phyloP scores from a whole-genome alignment of 257 asterid genomes.

The Nemophila menziesii region DNA sequence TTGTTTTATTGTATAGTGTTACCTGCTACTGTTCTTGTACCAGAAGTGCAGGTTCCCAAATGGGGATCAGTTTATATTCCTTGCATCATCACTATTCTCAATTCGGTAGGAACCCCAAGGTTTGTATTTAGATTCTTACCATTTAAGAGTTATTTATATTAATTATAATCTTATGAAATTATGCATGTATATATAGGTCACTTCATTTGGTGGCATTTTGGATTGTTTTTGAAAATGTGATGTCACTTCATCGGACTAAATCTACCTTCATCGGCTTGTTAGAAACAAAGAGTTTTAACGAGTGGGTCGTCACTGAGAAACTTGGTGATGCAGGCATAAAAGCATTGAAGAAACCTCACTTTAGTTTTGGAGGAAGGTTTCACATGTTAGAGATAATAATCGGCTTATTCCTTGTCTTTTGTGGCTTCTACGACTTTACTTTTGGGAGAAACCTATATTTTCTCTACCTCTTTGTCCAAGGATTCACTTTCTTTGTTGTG shows the following conservation, averaged over 20 bases:
- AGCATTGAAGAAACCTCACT: conserved; percentile 40
- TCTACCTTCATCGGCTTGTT: conserved; percentile 88
- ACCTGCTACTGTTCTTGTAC: conserved; percentile 81
- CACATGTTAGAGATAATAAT: conserved; percentile 55
- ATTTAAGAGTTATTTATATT: too few species aligned
- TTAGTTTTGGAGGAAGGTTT: conserved; percentile 58
- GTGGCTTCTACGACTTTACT: conserved; percentile 63
- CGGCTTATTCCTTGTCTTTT: conserved; percentile 56
- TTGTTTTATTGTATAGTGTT: conserved; percentile 60
- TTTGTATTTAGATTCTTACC: conserved; percentile 9
- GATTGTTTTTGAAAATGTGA: conserved; percentile 91
- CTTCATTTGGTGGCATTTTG: conserved; percentile 76
- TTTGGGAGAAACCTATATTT: conserved; percentile 49
- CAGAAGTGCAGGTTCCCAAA: conserved; percentile 71
- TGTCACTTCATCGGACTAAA: conserved; percentile 86
- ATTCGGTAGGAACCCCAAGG: conserved; percentile 94
- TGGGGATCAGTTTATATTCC: conserved; percentile 95
- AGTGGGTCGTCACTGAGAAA: conserved; percentile 95
- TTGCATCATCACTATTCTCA: conserved; percentile 58
- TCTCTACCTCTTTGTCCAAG: conserved; percentile 57
- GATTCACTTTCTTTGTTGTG: conserved; percentile 53
- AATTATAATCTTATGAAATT: too few species aligned
- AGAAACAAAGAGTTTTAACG: conserved; percentile 85
- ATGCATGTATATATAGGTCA: conserved; percentile 66
- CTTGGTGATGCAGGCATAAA: conserved; percentile 63